These are phyloP conservation scores for Monascus purpureus DNA, from an alignment of 495 filamentous ascomycete genomes.

Conservation along the genomic window DNA sequence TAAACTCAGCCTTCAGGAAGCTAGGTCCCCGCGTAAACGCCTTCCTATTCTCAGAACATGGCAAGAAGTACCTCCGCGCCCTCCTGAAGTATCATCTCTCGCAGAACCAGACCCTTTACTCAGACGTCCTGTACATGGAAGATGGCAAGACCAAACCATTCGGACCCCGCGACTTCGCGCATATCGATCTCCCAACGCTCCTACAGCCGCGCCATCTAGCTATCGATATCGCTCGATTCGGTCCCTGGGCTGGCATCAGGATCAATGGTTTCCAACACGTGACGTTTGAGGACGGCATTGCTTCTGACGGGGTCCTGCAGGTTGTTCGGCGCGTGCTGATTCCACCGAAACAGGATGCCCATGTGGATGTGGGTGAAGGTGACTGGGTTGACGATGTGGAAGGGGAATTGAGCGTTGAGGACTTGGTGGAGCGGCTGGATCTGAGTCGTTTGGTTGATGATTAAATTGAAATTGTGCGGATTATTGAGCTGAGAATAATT, in stretches of 20 bases:
- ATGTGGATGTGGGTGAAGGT: constrained; percentile 13
- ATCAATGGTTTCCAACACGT: constrained; percentile 55
- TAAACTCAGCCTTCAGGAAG: constrained; percentile 58
- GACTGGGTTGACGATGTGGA: constrained; percentile 16
- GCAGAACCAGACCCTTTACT: constrained; percentile 61
- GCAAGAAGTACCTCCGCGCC: constrained; percentile 54
- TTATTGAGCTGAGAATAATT: too few relatives aligned
- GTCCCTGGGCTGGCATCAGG: constrained; percentile 47
- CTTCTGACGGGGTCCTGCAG: constrained; percentile 64
- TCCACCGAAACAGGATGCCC: constrained; percentile 46
- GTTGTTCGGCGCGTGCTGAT: constrained; percentile 56
- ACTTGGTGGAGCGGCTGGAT: constrained; percentile 44
- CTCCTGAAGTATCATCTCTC: constrained; percentile 70
- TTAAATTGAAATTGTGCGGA: too few relatives aligned
- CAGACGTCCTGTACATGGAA: constrained; percentile 39
- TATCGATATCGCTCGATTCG: constrained; percentile 53
- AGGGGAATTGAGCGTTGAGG: constrained; percentile 44
- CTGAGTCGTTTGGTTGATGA: constrained; percentile 32
- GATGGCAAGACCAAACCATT: constrained; percentile 9
- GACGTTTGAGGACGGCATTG: constrained; percentile 49
- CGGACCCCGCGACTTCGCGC: constrained; percentile 20
- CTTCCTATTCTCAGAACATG: constrained; percentile 62
- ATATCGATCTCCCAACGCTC: constrained; percentile 56
- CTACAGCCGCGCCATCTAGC: constrained; percentile 43
- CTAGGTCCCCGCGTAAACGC: constrained; percentile 56